Conservation (phyloP, 306 rosid species). For the Casuarina cunninghamiana region DNA sequence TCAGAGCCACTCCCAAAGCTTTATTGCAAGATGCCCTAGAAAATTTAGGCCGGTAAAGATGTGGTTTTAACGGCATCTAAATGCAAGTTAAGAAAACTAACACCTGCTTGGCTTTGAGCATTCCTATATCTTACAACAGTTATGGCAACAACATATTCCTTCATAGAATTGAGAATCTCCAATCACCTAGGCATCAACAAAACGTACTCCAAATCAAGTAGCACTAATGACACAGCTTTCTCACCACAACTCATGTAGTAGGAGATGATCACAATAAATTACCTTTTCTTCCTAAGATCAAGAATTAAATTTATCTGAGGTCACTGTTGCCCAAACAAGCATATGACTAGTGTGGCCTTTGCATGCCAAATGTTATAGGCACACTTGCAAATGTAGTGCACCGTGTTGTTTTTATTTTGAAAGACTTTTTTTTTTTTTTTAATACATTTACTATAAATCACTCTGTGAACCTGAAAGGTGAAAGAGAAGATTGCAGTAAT, state of each 20-base stretch:
- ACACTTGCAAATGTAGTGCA: neutral
- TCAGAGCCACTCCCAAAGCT: no score
- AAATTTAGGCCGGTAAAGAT: no score
- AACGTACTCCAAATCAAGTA: neutral
- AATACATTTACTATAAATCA: neutral
- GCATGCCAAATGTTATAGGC: neutral
- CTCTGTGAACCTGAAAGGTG: neutral
- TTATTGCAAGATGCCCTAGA: no score
- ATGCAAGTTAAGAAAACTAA: no score
- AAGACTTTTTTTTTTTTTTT: neutral
- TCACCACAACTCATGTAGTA: neutral
- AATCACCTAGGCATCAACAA: neutral
- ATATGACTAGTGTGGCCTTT: neutral
- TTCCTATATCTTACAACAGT: neutral
- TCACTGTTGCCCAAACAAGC: neutral
- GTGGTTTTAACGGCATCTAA: no score
- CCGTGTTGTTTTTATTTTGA: neutral
- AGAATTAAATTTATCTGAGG: neutral
- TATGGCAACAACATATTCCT: neutral
- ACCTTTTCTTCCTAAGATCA: neutral
- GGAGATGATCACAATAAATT: neutral
- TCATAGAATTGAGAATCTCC: neutral
- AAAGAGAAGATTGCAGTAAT: neutral
- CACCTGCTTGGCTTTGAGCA: neutral
- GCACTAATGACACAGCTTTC: neutral